Percentiles rank a stretch among this genome's conserved stretches.
Conservation (phyloP, 1,284 basidiomycete genomes). For the Ustilago crameri region DNA sequence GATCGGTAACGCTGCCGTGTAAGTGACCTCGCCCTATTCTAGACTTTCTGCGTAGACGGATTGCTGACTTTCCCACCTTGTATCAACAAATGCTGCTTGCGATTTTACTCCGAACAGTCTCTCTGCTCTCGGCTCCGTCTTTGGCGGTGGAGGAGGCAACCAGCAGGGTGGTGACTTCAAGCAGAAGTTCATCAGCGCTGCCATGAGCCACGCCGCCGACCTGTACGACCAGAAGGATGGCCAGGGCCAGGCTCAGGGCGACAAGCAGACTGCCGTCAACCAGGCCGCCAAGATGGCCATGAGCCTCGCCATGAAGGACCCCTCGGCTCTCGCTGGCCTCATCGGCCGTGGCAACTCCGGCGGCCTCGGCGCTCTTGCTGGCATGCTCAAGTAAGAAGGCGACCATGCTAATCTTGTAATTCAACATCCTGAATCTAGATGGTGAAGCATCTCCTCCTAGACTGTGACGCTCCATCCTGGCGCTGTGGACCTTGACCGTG, state of each 20-base stretch:
- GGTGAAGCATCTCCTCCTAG: neutral
- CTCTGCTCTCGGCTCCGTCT: slow-evolving; percentile 49
- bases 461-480: too few species aligned
- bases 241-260: slow-evolving; percentile 58
- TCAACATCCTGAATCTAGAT: neutral
- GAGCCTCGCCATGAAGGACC: slow-evolving; percentile 64
- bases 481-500: too few species aligned
- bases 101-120: slow-evolving; percentile 20
- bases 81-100: too few species aligned
- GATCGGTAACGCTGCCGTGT: slow-evolving; percentile 62
- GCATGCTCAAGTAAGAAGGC: slow-evolving; percentile 42
- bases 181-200: slow-evolving; percentile 43
- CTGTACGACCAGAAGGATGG: slow-evolving; percentile 58
- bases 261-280: slow-evolving; percentile 68
- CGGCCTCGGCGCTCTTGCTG: slow-evolving; percentile 45
- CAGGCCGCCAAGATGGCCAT: slow-evolving; percentile 64
- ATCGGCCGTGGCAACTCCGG: slow-evolving; percentile 55
- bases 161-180: slow-evolving; percentile 46
- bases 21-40: slow-evolving; percentile 8
- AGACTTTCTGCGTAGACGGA: too few species aligned
- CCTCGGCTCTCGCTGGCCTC: slow-evolving; percentile 42
- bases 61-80: too few species aligned
- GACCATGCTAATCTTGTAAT: too few species aligned
- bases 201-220: slow-evolving; percentile 49
- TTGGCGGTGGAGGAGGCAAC: slow-evolving; percentile 38